phyloP scores from a whole-genome alignment of 2,329 filamentous ascomycete species.

The Rhinocladiella mackenziei region DNA sequence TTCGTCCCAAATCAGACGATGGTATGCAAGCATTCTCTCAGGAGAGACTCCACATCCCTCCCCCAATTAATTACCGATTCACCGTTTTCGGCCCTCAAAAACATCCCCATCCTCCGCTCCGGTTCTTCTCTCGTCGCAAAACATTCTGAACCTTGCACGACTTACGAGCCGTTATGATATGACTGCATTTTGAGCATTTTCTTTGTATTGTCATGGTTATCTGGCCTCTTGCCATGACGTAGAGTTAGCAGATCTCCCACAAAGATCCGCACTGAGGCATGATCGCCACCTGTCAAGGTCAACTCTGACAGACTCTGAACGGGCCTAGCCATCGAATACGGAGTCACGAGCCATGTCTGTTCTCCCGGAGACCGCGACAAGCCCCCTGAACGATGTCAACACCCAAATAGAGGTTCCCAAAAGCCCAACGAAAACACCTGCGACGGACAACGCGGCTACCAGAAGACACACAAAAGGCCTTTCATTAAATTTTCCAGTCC shows the following conservation, averaged over 20 bases:
- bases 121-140: neutral
- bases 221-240: neutral
- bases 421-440: conserved; percentile 10
- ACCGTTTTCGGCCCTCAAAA: neutral
- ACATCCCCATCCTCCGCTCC: neutral
- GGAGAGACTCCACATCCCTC: too few species aligned
- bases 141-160: too few species aligned
- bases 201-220: too few species aligned
- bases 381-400: neutral
- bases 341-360: neutral
- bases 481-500: conserved; percentile 47
- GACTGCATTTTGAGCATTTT: too few species aligned
- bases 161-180: too few species aligned
- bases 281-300: conserved; percentile 3
- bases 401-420: neutral
- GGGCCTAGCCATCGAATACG: neutral
- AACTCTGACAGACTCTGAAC: neutral
- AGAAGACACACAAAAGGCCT: conserved; percentile 44
- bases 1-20: too few species aligned
- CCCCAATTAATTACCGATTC: neutral
- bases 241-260: neutral
- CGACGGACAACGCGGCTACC: conserved; percentile 4
- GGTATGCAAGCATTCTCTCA: too few species aligned
- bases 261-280: conserved; percentile 2
- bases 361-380: neutral